These are phyloP conservation scores for Coniochaeta prunicola DNA, from an alignment of 2,329 filamentous ascomycete species.

Conservation along the genomic window DNA sequence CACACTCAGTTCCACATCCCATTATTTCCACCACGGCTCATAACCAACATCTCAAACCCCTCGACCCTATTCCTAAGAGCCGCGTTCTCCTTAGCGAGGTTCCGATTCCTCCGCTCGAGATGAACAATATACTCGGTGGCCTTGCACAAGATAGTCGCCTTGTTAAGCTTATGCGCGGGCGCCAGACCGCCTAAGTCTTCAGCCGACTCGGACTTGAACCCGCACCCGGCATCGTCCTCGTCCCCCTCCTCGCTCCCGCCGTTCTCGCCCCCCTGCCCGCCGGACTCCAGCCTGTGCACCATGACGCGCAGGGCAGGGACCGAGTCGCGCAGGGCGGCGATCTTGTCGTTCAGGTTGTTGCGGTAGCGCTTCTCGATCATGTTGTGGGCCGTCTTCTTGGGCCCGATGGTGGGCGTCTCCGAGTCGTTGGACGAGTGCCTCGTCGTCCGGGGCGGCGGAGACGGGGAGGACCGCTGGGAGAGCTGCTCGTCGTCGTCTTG, in stretches of 20 bases:
- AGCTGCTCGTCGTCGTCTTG: constrained; percentile 10
- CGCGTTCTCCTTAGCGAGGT: constrained; percentile 36
- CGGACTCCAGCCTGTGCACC: constrained; percentile 28
- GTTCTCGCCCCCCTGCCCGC: neutral
- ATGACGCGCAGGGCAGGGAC: constrained; percentile 48
- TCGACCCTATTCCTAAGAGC: constrained; percentile 29
- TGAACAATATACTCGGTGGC: constrained; percentile 30
- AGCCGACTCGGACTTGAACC: constrained; percentile 4
- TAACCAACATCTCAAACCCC: constrained; percentile 23
- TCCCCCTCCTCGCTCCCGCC: constrained; percentile 19
- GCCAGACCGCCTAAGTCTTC: constrained; percentile 21
- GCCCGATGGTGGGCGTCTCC: constrained; percentile 7
- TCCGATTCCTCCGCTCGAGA: constrained; percentile 25
- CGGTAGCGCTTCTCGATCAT: constrained; percentile 82
- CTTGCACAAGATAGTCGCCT: constrained; percentile 33
- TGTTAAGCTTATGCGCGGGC: constrained; percentile 34
- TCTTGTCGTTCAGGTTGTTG: constrained; percentile 79
- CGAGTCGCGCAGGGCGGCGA: constrained; percentile 65
- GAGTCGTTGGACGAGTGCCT: constrained; percentile 3
- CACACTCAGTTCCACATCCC: constrained; percentile 10
- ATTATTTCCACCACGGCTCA: constrained; percentile 13
- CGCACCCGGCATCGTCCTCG: constrained; percentile 11
- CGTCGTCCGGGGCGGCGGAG: constrained; percentile 9
- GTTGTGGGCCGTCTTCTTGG: constrained; percentile 76
- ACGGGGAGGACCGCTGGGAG: constrained; percentile 12